Conservation (phyloP, 169 alveolate species). For the Eimeria sp. region DNA sequence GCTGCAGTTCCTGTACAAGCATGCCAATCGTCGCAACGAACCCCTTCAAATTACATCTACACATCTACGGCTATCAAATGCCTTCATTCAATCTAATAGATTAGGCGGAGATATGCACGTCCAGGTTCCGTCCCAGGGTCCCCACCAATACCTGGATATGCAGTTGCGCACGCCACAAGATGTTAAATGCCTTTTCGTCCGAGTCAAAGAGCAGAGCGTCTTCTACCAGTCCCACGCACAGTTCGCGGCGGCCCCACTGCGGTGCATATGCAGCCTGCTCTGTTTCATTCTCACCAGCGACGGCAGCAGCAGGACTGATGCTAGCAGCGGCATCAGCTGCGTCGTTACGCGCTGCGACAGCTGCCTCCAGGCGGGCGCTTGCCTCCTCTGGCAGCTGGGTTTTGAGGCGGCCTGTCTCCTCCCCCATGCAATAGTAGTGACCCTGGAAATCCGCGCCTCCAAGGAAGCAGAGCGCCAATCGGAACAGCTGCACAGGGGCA, state of each 20-base stretch:
- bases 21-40: background rate
- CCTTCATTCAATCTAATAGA: background rate
- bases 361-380: slow-evolving; percentile 17
- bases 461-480: slow-evolving; percentile 69
- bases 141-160: slow-evolving; percentile 66
- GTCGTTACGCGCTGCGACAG: slow-evolving; percentile 32
- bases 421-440: slow-evolving; percentile 65
- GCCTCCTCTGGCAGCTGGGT: slow-evolving; percentile 9
- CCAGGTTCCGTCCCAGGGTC: background rate
- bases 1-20: slow-evolving; percentile 79
- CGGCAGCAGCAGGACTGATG: background rate
- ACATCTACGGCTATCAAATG: background rate
- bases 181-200: slow-evolving; percentile 41
- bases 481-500: slow-evolving; percentile 65
- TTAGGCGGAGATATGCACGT: background rate
- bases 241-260: slow-evolving; percentile 58
- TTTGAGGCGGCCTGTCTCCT: slow-evolving; percentile 1
- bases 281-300: background rate
- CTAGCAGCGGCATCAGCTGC: slow-evolving; percentile 63
- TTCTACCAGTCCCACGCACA: slow-evolving; percentile 62
- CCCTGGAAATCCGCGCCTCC: slow-evolving; percentile 50
- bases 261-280: background rate
- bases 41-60: background rate
- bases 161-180: slow-evolving; percentile 75
- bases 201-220: slow-evolving; percentile 81